A percentile compares a stretch with the other conserved stretches of the same genome.
phyloP scores from a whole-genome alignment of 2,329 filamentous ascomycete species.

The Ophiostoma sp. region DNA sequence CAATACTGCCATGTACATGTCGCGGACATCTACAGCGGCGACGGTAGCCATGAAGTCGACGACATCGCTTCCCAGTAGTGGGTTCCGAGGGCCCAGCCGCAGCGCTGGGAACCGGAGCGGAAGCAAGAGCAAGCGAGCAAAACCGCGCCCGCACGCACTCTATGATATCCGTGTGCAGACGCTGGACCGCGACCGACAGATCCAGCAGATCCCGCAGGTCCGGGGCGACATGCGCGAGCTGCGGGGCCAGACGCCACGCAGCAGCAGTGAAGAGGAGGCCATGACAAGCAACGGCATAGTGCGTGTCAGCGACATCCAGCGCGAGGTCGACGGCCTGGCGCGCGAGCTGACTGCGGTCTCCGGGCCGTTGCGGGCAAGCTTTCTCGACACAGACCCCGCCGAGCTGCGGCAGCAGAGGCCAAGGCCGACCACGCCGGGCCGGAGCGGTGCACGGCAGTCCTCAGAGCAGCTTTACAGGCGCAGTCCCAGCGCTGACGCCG shows the following conservation, averaged over 20 bases:
- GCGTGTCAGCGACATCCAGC: neutral
- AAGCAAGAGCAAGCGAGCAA: neutral
- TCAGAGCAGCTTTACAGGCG: neutral
- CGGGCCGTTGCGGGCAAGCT: neutral
- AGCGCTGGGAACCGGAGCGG: neutral
- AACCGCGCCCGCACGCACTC: neutral
- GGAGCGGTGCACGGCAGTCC: neutral
- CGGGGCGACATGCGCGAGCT: neutral
- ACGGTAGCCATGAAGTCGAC: neutral
- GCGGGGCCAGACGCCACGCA: neutral
- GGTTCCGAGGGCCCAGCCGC: neutral
- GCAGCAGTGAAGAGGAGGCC: neutral
- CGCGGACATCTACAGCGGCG: neutral
- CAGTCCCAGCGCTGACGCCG: slow-evolving; percentile 23
- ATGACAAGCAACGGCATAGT: neutral
- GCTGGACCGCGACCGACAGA: neutral
- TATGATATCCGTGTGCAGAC: neutral
- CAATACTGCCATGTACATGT: neutral
- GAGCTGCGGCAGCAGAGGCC: neutral
- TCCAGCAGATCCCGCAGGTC: too few species aligned
- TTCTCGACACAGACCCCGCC: neutral
- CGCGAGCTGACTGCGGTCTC: neutral
- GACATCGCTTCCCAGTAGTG: neutral
- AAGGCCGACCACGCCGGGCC: neutral
- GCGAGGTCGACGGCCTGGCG: neutral